Evolutionary conservation across 2,329 filamentous ascomycete genomes (phyloP).

Genomic region (Fusarium sp.): DNA sequence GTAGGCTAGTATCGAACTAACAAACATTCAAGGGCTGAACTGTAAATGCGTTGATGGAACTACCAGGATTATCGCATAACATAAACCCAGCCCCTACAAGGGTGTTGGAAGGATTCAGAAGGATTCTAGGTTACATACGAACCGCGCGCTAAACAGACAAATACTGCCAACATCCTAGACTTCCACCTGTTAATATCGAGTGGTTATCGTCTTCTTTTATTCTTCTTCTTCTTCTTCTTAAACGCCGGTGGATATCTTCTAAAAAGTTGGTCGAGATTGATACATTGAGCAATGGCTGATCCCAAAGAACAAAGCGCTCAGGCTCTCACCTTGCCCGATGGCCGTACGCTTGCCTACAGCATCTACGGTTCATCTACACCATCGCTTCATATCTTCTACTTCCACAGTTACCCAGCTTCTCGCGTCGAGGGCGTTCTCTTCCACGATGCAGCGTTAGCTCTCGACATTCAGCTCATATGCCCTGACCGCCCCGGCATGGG

Average conservation of each 20-base stretch:
- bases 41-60: too few species aligned
- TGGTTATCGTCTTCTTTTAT: not conserved
- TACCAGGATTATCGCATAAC: too few species aligned
- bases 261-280: not conserved
- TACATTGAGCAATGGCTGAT: not conserved
- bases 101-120: too few species aligned
- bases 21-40: too few species aligned
- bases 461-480: slow-evolving; percentile 50
- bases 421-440: not conserved
- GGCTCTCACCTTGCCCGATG: slow-evolving; percentile 30
- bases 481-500: slow-evolving; percentile 57
- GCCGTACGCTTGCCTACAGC: slow-evolving; percentile 47
- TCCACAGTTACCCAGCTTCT: slow-evolving; percentile 48
- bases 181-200: too few species aligned
- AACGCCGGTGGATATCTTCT: not conserved
- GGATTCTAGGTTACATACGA: too few species aligned
- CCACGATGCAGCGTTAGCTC: slow-evolving; percentile 10
- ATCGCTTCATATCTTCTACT: slow-evolving; percentile 37
- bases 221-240: not conserved
- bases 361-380: slow-evolving; percentile 7
- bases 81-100: too few species aligned
- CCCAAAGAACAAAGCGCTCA: not conserved
- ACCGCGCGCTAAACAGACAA: too few species aligned
- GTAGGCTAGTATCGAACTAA: too few species aligned
- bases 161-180: too few species aligned